Percentiles rank a stretch among this genome's conserved stretches.
phyloP scores from a whole-genome alignment of 805 yeast species.

The Metschnikowia borealis region DNA sequence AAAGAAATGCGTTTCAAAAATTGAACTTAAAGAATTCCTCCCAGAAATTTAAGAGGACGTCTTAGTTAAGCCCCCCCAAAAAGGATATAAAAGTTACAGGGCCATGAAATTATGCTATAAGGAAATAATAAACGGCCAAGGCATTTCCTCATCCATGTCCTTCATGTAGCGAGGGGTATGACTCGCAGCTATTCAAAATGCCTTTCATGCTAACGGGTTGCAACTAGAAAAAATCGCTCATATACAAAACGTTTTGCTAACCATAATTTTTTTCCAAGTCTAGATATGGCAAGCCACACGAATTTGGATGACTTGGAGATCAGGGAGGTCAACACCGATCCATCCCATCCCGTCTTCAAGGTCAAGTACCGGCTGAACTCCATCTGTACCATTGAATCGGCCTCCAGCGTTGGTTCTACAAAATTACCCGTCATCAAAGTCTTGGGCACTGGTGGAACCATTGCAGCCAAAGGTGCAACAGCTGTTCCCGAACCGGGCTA shows the following conservation, averaged over 20 bases:
- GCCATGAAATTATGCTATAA: neutral
- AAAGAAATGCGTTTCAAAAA: neutral
- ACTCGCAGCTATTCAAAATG: neutral
- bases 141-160: neutral
- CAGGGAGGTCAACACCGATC: slow-evolving; percentile 23
- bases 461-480: slow-evolving; percentile 49
- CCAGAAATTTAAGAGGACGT: no score
- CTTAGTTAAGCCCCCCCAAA: neutral
- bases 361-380: slow-evolving; percentile 36
- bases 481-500: slow-evolving; percentile 53
- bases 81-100: neutral
- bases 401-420: slow-evolving; percentile 14
- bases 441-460: slow-evolving; percentile 58
- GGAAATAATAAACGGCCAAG: neutral
- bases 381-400: slow-evolving; percentile 18
- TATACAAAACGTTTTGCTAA: neutral
- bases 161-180: neutral
- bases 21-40: neutral
- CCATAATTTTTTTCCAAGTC: neutral
- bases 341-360: slow-evolving; percentile 31
- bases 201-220: neutral
- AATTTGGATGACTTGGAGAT: slow-evolving; percentile 14
- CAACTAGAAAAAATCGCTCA: neutral
- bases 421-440: slow-evolving; percentile 40
- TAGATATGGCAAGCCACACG: neutral